Conservation (phyloP, 768 basidiomycete species). For the Lactarius sanguifluus region DNA sequence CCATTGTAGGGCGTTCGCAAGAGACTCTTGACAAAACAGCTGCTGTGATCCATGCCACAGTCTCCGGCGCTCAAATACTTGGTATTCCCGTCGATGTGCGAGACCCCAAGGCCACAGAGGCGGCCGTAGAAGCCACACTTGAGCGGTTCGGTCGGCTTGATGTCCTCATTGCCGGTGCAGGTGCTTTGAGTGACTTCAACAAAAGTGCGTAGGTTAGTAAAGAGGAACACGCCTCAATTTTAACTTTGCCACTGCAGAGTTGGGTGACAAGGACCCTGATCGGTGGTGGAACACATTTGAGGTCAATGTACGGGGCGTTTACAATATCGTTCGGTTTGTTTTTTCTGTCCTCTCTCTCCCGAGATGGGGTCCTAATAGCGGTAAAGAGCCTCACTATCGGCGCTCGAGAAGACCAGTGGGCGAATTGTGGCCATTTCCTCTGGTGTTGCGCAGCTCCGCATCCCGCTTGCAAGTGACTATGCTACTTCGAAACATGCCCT, state of each 20-base stretch:
- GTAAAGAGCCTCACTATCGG: background rate
- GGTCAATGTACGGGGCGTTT: slow-evolving; percentile 2
- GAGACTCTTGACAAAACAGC: slow-evolving; percentile 30
- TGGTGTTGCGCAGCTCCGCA: too few species aligned
- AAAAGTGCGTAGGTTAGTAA: background rate
- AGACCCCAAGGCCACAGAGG: slow-evolving; percentile 28
- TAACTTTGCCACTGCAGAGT: slow-evolving; percentile 29
- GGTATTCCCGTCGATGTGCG: slow-evolving; percentile 33
- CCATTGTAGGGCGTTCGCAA: slow-evolving; percentile 29
- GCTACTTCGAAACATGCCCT: too few species aligned
- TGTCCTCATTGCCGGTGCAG: too few species aligned
- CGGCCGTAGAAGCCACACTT: slow-evolving; percentile 25
- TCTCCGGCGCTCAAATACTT: slow-evolving; percentile 24
- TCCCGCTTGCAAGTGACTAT: too few species aligned
- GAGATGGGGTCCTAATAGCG: background rate
- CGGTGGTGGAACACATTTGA: slow-evolving; percentile 8
- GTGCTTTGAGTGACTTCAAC: too few species aligned
- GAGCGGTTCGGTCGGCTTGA: too few species aligned
- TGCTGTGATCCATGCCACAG: slow-evolving; percentile 25
- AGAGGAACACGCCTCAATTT: slow-evolving; percentile 29
- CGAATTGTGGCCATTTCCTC: too few species aligned
- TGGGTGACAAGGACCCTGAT: background rate
- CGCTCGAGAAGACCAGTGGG: background rate
- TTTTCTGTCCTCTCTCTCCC: too few species aligned
- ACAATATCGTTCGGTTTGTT: slow-evolving; percentile 22